These are phyloP conservation scores for Neoconidiobolus thromboides DNA, from an alignment of 371 early-diverging fungal genomes.

Conservation along the genomic window DNA sequence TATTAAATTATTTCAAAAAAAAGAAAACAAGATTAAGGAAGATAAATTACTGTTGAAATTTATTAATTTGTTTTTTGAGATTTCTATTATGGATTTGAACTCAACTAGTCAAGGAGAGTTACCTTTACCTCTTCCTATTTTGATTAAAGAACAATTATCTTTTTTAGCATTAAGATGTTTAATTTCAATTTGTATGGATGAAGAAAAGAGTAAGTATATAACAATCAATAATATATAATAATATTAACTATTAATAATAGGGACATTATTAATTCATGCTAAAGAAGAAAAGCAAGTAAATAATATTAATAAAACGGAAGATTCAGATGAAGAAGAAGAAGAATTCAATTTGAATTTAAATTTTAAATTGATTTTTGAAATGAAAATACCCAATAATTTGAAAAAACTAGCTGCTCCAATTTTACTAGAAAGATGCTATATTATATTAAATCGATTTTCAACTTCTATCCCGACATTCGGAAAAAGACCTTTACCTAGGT, in stretches of 20 bases:
- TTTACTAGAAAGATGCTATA: constrained; percentile 45
- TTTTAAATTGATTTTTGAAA: neutral
- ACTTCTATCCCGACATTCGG: constrained; percentile 57
- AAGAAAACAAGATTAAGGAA: constrained; percentile 6
- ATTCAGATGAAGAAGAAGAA: neutral
- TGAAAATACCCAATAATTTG: constrained; percentile 27
- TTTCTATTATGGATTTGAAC: constrained; percentile 21
- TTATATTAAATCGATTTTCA: constrained; percentile 42
- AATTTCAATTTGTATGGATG: neutral
- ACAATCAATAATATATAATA: too few relatives aligned
- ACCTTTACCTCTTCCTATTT: neutral
- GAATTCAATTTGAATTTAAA: neutral
- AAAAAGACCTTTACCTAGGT: constrained; percentile 60
- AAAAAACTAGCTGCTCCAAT: constrained; percentile 44
- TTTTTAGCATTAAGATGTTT: neutral
- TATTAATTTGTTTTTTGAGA: constrained; percentile 27
- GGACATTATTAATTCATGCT: too few relatives aligned
- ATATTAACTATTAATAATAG: too few relatives aligned
- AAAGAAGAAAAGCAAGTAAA: neutral
- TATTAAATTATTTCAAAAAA: constrained; percentile 28
- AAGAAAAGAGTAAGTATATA: neutral
- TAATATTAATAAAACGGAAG: neutral
- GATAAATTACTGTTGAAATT: constrained; percentile 11
- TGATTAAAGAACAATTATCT: neutral
- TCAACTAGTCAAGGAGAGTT: too few relatives aligned